phyloP scores from a whole-genome alignment of 1,139 yeast genomes.

The Meyerozyma sp. region DNA sequence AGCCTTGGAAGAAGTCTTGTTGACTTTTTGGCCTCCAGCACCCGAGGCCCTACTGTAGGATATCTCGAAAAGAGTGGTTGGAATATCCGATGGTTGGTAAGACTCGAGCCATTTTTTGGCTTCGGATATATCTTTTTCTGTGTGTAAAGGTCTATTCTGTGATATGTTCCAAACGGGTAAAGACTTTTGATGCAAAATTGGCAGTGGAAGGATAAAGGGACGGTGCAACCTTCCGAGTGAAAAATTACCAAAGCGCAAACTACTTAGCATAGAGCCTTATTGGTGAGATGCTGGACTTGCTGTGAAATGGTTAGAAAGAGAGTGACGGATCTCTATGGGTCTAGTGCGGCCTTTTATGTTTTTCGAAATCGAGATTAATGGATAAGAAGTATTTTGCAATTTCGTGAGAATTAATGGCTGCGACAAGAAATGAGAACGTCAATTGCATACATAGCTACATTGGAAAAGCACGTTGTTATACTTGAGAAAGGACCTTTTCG shows the following conservation, averaged over 20 bases:
- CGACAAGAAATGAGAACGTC: background rate
- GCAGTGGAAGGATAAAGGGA: background rate
- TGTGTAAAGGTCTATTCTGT: background rate
- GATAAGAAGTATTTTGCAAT: too few relatives aligned
- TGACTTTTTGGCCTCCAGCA: constrained; percentile 94
- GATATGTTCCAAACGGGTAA: background rate
- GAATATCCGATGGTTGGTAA: constrained; percentile 35
- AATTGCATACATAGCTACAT: too few relatives aligned
- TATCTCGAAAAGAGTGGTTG: constrained; percentile 45
- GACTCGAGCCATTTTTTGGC: constrained; percentile 44
- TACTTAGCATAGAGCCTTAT: background rate
- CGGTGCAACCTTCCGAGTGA: background rate
- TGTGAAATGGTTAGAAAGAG: background rate
- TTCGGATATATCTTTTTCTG: constrained; percentile 18
- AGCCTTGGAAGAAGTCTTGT: constrained; percentile 78
- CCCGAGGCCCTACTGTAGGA: constrained; percentile 77
- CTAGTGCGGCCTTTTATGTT: too few relatives aligned
- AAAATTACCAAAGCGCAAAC: too few relatives aligned
- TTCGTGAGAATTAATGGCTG: background rate
- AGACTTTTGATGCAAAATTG: background rate
- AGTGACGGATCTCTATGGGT: too few relatives aligned
- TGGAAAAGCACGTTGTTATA: too few relatives aligned
- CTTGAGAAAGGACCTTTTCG: constrained; percentile 23
- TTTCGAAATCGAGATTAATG: too few relatives aligned
- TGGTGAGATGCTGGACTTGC: background rate